These are phyloP conservation scores for Lecanosticta acicola DNA, from an alignment of 2,329 filamentous ascomycete genomes.

Conservation along the genomic window DNA sequence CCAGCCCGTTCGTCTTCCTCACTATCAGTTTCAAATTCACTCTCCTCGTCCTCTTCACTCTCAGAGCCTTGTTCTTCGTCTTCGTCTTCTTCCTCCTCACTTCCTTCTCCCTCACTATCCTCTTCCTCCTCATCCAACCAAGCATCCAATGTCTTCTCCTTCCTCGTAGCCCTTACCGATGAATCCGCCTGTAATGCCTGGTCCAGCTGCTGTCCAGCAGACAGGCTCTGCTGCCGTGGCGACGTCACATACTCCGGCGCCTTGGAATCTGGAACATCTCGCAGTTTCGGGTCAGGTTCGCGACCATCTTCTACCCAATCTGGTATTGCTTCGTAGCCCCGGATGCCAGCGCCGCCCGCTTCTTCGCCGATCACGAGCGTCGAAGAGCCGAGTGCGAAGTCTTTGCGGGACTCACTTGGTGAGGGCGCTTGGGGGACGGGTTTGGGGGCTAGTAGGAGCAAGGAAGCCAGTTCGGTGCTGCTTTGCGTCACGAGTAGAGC, in stretches of 20 bases:
- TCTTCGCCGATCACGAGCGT: conserved; percentile 78
- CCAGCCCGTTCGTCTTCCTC: conserved; percentile 37
- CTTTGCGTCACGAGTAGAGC: conserved; percentile 70
- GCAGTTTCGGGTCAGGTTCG: conserved; percentile 70
- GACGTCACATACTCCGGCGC: conserved; percentile 35
- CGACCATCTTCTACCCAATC: conserved; percentile 75
- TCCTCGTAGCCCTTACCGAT: conserved; percentile 38
- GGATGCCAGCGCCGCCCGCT: conserved; percentile 44
- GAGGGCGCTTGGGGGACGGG: conserved; percentile 86
- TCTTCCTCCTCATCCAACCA: conserved; percentile 73
- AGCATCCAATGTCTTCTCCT: conserved; percentile 80
- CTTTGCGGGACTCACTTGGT: conserved; percentile 76
- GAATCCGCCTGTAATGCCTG: conserved; percentile 44
- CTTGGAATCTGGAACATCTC: conserved; percentile 48
- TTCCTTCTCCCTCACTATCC: conserved; percentile 48
- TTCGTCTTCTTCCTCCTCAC: conserved; percentile 40
- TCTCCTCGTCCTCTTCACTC: conserved; percentile 43
- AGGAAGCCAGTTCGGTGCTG: conserved; percentile 73
- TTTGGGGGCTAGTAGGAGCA: conserved; percentile 89
- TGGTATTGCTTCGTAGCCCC: conserved; percentile 73
- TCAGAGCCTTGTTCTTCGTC: too few species aligned
- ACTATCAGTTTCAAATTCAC: conserved; percentile 49
- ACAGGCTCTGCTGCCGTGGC: too few species aligned
- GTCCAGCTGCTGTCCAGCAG: conserved; percentile 61
- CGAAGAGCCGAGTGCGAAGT: conserved; percentile 67